Base-by-base conservation (phyloP, 306 rosid genomes). In the apple (Malus domestica) region DNA sequence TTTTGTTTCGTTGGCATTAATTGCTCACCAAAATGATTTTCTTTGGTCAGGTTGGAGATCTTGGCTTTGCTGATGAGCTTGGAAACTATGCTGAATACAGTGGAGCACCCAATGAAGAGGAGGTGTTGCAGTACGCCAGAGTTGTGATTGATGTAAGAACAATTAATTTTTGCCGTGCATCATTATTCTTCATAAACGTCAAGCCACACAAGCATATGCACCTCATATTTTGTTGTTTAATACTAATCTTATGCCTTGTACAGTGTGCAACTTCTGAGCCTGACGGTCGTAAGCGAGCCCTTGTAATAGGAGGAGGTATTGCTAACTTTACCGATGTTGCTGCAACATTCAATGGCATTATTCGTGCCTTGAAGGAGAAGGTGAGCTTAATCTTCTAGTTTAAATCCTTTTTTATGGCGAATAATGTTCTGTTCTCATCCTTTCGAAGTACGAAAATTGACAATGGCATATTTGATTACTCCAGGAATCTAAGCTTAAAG, bases 21-120 rank as follows among this genome's bases (percentile, higher is more conserved):
- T 20, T 68, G 68, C 71, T 74, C 42, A 33, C 32, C 75, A 76
- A 33, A 52, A 25, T 58, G 19, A 29, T 67, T 74, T 72, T 46
- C 11, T 69, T 51, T 55, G 71, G 42, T 72, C 83, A 92, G 98
- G 98, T 92, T 76, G 98, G 97, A 71, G 98, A 94, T 86, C 96
- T 94, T 76, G 98, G 98, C 76, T 92, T 78, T 79, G 98, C 98
- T 75, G 46, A 88, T 69, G 98, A 94, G 78, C 98, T 94, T 71
- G 97, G 98, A 84, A 94, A 94, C 85, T 94, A 94, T 67, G 98
- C 98, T 23, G 98, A 94, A 85, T 94, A 92, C 57, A 92, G 98
- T 23, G 98, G 98, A 69, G 98, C 98, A 68, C 98, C 98, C 76
- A 94, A 94, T 16, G 98, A 94, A 84, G 98, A 94, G 32, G 97